Evolutionary conservation across 2,329 filamentous ascomycete species (phyloP).

Genomic region (Colletotrichum echinochloae): DNA sequence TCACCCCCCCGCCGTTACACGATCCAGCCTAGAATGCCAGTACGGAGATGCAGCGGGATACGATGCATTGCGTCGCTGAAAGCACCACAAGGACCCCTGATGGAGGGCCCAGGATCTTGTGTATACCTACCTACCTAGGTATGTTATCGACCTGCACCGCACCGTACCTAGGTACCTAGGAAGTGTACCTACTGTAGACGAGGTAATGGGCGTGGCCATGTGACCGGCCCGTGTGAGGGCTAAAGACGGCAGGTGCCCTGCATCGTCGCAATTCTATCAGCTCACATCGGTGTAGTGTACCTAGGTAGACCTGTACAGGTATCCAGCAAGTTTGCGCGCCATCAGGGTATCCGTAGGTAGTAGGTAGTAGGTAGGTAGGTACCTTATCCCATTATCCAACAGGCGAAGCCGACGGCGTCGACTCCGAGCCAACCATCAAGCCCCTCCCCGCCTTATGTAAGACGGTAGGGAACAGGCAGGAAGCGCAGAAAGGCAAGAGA

Average conservation of each 20-base stretch:
- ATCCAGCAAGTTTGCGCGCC: slow-evolving; percentile 17
- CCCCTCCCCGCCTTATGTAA: slow-evolving; percentile 9
- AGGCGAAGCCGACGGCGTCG: slow-evolving; percentile 2
- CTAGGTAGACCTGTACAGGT: neutral
- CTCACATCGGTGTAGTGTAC: slow-evolving; percentile 23
- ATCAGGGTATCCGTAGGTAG: no score
- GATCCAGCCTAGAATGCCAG: slow-evolving; percentile 38
- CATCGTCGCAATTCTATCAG: slow-evolving; percentile 40
- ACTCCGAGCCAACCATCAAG: neutral
- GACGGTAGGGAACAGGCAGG: neutral
- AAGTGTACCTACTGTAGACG: no score
- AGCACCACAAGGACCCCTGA: slow-evolving; percentile 6
- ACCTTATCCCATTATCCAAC: slow-evolving; percentile 33
- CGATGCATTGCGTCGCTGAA: slow-evolving; percentile 1
- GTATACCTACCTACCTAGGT: no score
- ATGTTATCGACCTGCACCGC: no score
- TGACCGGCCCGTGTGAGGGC: slow-evolving; percentile 24
- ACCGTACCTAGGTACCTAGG: no score
- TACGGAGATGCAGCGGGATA: slow-evolving; percentile 23
- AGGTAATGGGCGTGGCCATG: slow-evolving; percentile 25
- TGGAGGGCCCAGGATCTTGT: neutral
- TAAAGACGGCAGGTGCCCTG: neutral
- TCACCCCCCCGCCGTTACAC: slow-evolving; percentile 35
- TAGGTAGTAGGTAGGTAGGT: no score
- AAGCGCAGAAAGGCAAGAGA: neutral